phyloP scores from a whole-genome alignment of 768 basidiomycete genomes.

The Hypsizygus marmoreus region DNA sequence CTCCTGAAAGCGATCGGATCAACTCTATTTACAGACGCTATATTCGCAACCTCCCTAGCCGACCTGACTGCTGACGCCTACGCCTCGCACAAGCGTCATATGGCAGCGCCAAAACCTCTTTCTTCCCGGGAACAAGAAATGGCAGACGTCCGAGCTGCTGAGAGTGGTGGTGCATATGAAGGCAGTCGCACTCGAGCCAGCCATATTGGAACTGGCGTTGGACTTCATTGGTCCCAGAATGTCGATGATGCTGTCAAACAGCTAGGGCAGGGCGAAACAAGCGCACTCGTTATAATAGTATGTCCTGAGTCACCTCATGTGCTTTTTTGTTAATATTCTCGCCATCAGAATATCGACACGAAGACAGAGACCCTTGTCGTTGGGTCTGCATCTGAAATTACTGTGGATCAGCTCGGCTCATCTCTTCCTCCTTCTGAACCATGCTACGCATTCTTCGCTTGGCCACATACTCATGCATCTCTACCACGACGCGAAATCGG shows the following conservation, averaged over 20 bases:
- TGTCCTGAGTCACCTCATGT: constrained; percentile 23
- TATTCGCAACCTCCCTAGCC: constrained; percentile 77
- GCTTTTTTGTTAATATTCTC: background rate
- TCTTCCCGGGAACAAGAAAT: constrained; percentile 83
- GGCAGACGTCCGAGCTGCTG: constrained; percentile 74
- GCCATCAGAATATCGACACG: constrained; percentile 64
- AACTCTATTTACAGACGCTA: constrained; percentile 63
- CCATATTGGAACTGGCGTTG: constrained; percentile 61
- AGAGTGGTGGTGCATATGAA: constrained; percentile 55
- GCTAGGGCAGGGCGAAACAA: constrained; percentile 51
- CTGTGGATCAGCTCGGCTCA: constrained; percentile 45
- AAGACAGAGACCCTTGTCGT: constrained; percentile 61
- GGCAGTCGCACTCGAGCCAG: constrained; percentile 57
- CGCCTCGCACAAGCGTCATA: constrained; percentile 68
- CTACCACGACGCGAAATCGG: constrained; percentile 60
- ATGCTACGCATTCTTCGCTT: constrained; percentile 69
- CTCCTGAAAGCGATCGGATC: constrained; percentile 78
- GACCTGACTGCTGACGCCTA: constrained; percentile 74
- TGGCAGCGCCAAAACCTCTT: constrained; percentile 78
- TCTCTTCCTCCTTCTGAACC: constrained; percentile 61
- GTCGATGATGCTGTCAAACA: constrained; percentile 63
- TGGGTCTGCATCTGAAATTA: constrained; percentile 37
- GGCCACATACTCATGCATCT: constrained; percentile 46
- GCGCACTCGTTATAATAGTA: constrained; percentile 67
- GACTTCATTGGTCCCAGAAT: constrained; percentile 67